Conservation (phyloP, 148 eudicot genomes). For the Pouteria glomerata region DNA sequence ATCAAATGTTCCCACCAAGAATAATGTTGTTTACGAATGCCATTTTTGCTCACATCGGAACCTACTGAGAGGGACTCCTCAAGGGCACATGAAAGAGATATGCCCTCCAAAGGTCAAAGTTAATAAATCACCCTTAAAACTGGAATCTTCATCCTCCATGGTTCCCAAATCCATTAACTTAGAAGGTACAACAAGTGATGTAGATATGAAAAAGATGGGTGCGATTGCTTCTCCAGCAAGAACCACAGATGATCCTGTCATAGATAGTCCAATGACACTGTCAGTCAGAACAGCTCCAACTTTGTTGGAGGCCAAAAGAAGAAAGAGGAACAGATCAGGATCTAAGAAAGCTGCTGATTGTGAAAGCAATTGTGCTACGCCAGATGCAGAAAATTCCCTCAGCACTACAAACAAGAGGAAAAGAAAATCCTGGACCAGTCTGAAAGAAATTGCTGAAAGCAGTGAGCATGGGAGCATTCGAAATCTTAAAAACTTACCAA, state of each 20-base stretch:
- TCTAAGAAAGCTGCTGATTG: constrained; percentile 38
- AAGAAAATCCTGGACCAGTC: constrained; percentile 68
- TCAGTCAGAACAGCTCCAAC: constrained; percentile 19
- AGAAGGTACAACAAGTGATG: neutral
- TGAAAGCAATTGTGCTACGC: constrained; percentile 20
- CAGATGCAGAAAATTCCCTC: constrained; percentile 26
- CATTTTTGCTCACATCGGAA: constrained; percentile 68
- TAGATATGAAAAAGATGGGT: neutral
- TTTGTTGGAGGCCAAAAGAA: constrained; percentile 56
- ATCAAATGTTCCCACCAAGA: constrained; percentile 29
- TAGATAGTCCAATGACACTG: constrained; percentile 33
- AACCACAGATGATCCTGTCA: constrained; percentile 9
- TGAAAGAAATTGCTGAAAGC: constrained; percentile 71
- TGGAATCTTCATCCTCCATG: neutral
- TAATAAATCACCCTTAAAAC: constrained; percentile 18
- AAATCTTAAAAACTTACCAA: constrained; percentile 30
- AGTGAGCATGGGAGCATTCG: constrained; percentile 32
- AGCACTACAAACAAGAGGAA: constrained; percentile 38
- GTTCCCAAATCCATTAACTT: neutral
- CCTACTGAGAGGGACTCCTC: constrained; percentile 70
- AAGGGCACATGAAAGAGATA: constrained; percentile 52
- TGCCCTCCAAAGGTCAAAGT: constrained; percentile 36
- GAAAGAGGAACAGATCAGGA: constrained; percentile 49
- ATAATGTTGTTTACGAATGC: constrained; percentile 64
- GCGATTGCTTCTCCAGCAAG: constrained; percentile 21